Evolutionary conservation across 306 rosid genomes (phyloP).

Genomic region (Cucurbita maxima): DNA sequence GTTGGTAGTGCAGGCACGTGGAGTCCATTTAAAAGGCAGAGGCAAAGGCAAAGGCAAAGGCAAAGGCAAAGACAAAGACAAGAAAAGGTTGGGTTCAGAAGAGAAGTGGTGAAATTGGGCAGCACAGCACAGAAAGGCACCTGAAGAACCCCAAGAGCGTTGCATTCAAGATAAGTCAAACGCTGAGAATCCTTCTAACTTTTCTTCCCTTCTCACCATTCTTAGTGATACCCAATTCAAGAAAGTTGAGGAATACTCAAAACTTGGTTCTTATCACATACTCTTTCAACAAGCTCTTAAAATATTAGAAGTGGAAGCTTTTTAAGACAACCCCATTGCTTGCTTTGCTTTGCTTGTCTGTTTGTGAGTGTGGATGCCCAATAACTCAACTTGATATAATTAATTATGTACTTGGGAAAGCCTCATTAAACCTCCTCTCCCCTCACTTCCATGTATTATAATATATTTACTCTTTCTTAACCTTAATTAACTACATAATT

Average conservation of each 20-base stretch:
- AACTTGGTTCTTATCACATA: not conserved
- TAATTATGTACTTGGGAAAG: slow-evolving; percentile 20
- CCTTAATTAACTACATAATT: not conserved
- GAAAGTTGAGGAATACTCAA: not conserved
- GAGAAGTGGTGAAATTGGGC: slow-evolving; percentile 17
- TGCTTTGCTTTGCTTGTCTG: not conserved
- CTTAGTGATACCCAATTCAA: not conserved
- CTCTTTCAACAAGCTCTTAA: slow-evolving; percentile 7
- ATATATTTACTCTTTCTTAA: not conserved
- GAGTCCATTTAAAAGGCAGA: slow-evolving; percentile 45
- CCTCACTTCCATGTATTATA: not conserved
- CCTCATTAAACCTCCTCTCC: not conserved
- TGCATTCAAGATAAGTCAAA: not conserved
- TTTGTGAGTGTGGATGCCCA: slow-evolving; percentile 15
- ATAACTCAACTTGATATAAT: slow-evolving; percentile 14
- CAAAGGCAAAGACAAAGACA: too few relatives aligned
- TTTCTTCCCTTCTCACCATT: not conserved
- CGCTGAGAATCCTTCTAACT: not conserved
- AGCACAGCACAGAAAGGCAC: not conserved
- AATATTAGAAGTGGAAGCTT: slow-evolving; percentile 21
- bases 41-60: not conserved
- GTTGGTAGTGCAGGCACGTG: slow-evolving; percentile 56
- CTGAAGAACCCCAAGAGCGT: not conserved
- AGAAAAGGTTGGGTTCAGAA: slow-evolving; percentile 13
- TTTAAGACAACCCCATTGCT: slow-evolving; percentile 1